Base-by-base conservation (phyloP, 768 basidiomycete genomes). In the Russula lepida region DNA sequence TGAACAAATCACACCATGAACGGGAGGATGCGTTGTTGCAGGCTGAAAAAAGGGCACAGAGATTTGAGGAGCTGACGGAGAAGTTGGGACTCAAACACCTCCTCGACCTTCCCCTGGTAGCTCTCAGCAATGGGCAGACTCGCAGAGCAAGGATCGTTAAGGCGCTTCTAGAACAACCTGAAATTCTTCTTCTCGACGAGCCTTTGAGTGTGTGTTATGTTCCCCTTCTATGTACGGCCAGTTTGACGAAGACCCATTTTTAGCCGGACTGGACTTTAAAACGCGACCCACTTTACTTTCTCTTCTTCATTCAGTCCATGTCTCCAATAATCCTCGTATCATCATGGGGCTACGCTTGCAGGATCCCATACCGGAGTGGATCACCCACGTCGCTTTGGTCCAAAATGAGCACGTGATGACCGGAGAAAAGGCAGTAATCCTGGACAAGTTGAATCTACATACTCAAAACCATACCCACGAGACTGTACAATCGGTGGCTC, bases 101-200 rank as follows among this genome's bases (percentile, higher is more conserved):
- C 27, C 75, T 98, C n/a, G 86, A 94, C 68, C 69, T 95, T 6
- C 95, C 95, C 0, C 70, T 90, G 4, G 78, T 98, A 8, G 90
- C 90, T 0, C 71, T 98, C 54, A 91, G 88, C 64, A 95, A 95
- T 68, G 95, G 95, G 0, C 95, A 99, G 75, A 98, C 87, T 32
- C 76, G 95, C 41, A 75, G 92, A 19, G 93, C 93, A 6, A 76
- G 94, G 48, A 89, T 99, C 50, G 78, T 89, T 9, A 83, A 85
- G 64, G 89, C 89, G 0, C 71, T 98, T 9, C 69, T 98, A 33
- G 75, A 72, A 19, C 77, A 80, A 48, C 92, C 93, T 0, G 80
- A 85, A 62, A 69, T 98, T 21, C 70, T 98, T 25, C 72, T 98
- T 7, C 77, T 98, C n/a, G 94, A 97, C 63, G 95, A 98, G 71